Base-by-base conservation (phyloP, 257 asterid genomes). In the Gardenia jasminoides region DNA sequence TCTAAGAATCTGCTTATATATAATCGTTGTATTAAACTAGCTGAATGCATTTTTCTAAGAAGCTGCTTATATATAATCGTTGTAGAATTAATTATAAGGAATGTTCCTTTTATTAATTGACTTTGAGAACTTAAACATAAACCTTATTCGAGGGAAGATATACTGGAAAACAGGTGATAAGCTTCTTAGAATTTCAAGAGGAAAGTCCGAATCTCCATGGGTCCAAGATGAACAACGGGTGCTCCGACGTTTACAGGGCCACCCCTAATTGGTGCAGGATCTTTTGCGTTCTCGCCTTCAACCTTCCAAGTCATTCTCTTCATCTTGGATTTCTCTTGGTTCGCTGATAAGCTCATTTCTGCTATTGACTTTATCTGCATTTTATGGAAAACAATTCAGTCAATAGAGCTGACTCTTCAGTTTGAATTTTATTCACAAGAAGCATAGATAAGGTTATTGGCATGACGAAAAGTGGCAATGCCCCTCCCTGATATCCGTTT, bases 181-280 rank as follows among this genome's bases (percentile, higher is more conserved):
- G 31, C 62, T n/a, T 52, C 28, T 84, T 74, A 88, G 82, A 92
- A 91, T 30, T 67, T 82, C 77, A 94, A 48, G 64, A 91, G 20
- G 78, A 94, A 94, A 16, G 98, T 94, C 44, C 97, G 89, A 70
- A 94, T 92, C 85, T 94, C 98, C 97, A 94, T 94, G 1, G 98
- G 97, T 48, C 92, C 92, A 78, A 94, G 96, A 88, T 94, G 92
- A 6, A 91, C 92, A 16, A 88, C 61, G 24, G 87, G 91, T 17
- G 72, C 81, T 2, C 92, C 85, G 52, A 65, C 70, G 72, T 84
- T 83, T 15, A 92, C 84, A 24, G 86, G 83, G 47, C 86, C 87
- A 17, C 97, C 97, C 80, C 85, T 85, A n/a, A 84, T 52, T 20
- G 91, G 86, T 79, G 72, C 74, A 46, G 84, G 19, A 46, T 70